Base-by-base conservation (phyloP, 106 monocot genomes). In the Dioscorea alata region DNA sequence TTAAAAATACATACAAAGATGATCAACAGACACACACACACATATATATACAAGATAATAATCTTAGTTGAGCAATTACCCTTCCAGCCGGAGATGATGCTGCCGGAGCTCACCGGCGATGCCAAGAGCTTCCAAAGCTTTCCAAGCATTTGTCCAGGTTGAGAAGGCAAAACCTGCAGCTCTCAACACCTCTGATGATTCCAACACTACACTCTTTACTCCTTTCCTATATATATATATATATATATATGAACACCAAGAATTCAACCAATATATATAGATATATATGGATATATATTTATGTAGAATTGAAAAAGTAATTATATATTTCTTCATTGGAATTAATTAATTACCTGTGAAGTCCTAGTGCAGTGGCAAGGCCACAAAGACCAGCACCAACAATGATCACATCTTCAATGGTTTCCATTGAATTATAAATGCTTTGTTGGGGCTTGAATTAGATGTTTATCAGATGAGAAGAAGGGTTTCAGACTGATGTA, bases 101-200 rank as follows among this genome's bases (percentile, higher is more conserved):
- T 6, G 13, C 19, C 79, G 62, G 28, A 89, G 61, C 15, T 50
- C 13, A 32, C 82, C 77, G 5, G 65, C 89, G 14, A 89, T 74
- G 17, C 89, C 82, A 20, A 89, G 89, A 0, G 74, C 85, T 18
- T 82, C 82, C 33, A 89, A 60, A 1, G 85, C 89, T 22, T 56
- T 63, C 81, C 79, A 89, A 14, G 85, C 85, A 48, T 89, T 89
- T 6, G 79, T 59, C 84, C 71, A 82, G 1, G 71, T 70, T 23
- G 48, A 32, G 22, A 88, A 60, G 3, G 82, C 81, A 10, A 82
- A 84, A 22, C 88, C 88, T 2, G 71, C n/a, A 6, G 77, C 34
- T 18, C 85, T 77, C 74, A 85, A 49, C 12, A 52, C 23, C 8
- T 64, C 61, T 13, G 85, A 85, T 61, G 85, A 74, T 64, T 86